Evolutionary conservation across 2,329 filamentous ascomycete species (phyloP), one percentile per base, ranked within the genome.

Genomic region (Beauveria brongniartii): DNA sequence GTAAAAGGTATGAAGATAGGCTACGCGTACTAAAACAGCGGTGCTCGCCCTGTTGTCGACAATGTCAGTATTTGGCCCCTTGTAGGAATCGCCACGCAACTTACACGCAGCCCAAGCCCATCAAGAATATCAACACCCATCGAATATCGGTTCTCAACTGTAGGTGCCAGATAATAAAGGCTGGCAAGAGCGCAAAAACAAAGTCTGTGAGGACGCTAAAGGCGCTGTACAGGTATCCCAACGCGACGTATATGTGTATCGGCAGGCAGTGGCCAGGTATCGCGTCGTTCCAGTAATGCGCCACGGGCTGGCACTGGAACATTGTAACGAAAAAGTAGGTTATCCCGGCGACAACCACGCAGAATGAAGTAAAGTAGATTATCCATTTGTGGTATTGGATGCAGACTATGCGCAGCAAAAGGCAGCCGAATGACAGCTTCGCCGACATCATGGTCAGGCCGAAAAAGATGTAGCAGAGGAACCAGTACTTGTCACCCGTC

Each of bases 71-170:
- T 37, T 47, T 26, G 14, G 37, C 30, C 20, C 9, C 2, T 16
- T 16, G 43, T 10, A 18, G 18, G 14, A 10, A n/a, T 4, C n/a
- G 43, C 24, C 65, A 14, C 40, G 22, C 3, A 5, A 67, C 69
- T 61, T 69, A 71, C 75, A 78, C 65, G 62, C 82, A 82, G 18
- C 82, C 85, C 70, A 85, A 74, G 3, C 77, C 77, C 37, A 86
- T 70, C 44, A 86, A 75, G 5, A 74, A 74, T 2, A 77, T 77
- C 28, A 85, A 68, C 0, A 79, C 73, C 3, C 74, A 46, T 65
- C 84, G 85, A 0, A 78, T 79, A 51, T 72, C 74, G 2, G 64
- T 65, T 43, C 76, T 76, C 71, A 86, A 80, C 52, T 83, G 75
- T 18, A 85, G 65, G 14, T 77, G 74, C 73, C 75, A 79, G 0